Evolutionary conservation across 1,139 yeast species (phyloP), one percentile per base, ranked within the genome.

Genomic region (Yamadazyma blattariae): DNA sequence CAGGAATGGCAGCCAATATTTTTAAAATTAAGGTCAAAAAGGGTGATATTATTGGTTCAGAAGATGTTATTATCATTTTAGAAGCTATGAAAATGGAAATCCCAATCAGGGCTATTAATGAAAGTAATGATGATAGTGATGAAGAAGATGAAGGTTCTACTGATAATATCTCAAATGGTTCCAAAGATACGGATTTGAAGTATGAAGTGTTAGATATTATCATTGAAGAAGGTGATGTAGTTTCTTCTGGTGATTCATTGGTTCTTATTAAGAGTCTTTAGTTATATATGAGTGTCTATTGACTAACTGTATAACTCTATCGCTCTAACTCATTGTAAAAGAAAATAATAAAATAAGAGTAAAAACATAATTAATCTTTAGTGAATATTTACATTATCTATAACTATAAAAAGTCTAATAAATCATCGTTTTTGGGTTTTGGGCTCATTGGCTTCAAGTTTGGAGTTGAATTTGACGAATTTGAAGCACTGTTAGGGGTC

Each of bases 81-180:
- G 67, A 68, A 44, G 67, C 74, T 24, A 68, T 68, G 74, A 26
- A 68, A 45, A 69, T 67, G 72, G 74, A 68, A 45, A 68, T 71
- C 24, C 48, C 48, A 9, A 28, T 39, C 65, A 71, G 48, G 25
- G 45, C 47, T 10, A 29, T 41, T 4, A 30, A 29, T 30, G 45
- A 41, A 8, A 7, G 7, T 5, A 44, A 34, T 3, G 43, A 40
- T 9, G 37, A 42, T 13, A 43, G 41, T 22, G 41, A 44, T 7
- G 43, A 39, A 18, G 40, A 37, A 15, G 33, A 31, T 3, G 37
- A 14, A 11, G 23, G n/a, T n/a, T n/a, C 12, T n/a, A 21, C 18
- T 16, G 30, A 17, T 3, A 14, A 29, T 7, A 11, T 10, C n/a
- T 5, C 8, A 11, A 18, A 15, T 12, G 9, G n/a, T 8, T 14